A percentile compares a stretch with the other conserved stretches of the same genome.
These are phyloP conservation scores for Cylindrotheca fusiformis DNA, from an alignment of 108 stramenopile species.

Conservation along the genomic window DNA sequence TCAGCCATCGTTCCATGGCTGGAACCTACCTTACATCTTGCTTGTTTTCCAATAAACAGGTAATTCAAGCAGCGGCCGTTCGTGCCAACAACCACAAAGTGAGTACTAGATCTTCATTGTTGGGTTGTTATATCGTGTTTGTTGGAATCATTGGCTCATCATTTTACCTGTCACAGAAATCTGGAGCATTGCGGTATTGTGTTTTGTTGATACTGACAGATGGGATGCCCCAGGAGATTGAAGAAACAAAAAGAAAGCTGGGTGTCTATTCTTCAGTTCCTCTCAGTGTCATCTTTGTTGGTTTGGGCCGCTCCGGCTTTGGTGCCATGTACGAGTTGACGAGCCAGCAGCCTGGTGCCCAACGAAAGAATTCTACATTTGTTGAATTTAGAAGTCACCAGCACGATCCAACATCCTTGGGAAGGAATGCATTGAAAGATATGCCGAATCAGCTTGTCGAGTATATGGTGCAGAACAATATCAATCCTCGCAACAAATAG, in stretches of 20 bases:
- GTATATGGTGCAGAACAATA: slow-evolving; percentile 27
- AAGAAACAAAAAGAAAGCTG: slow-evolving; percentile 44
- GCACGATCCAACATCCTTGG: slow-evolving; percentile 40
- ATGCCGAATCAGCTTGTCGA: slow-evolving; percentile 45
- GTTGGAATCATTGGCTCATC: too few relatives aligned
- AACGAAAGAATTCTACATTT: slow-evolving; percentile 31
- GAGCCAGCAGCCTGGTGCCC: not conserved
- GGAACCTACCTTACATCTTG: too few relatives aligned
- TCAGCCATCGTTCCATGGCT: not conserved
- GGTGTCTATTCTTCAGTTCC: slow-evolving; percentile 32
- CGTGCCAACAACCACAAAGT: slow-evolving; percentile 1
- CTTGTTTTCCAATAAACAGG: too few relatives aligned
- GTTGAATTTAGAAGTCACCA: slow-evolving; percentile 49
- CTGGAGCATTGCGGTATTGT: slow-evolving; percentile 7
- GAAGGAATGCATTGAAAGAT: slow-evolving; percentile 35
- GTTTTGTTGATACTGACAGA: slow-evolving; percentile 84
- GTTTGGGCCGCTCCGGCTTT: slow-evolving; percentile 59
- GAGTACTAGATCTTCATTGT: too few relatives aligned
- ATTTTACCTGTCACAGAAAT: too few relatives aligned
- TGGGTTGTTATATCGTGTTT: too few relatives aligned
- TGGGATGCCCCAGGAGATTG: slow-evolving; percentile 63
- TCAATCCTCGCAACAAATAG: too few relatives aligned
- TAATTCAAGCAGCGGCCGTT: slow-evolving; percentile 16
- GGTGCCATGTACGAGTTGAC: slow-evolving; percentile 15
- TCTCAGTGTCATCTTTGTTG: slow-evolving; percentile 61